Percentiles rank a stretch among this genome's conserved stretches.
phyloP scores from a whole-genome alignment of 2,329 filamentous ascomycete genomes.

The Parastagonospora nodorum region DNA sequence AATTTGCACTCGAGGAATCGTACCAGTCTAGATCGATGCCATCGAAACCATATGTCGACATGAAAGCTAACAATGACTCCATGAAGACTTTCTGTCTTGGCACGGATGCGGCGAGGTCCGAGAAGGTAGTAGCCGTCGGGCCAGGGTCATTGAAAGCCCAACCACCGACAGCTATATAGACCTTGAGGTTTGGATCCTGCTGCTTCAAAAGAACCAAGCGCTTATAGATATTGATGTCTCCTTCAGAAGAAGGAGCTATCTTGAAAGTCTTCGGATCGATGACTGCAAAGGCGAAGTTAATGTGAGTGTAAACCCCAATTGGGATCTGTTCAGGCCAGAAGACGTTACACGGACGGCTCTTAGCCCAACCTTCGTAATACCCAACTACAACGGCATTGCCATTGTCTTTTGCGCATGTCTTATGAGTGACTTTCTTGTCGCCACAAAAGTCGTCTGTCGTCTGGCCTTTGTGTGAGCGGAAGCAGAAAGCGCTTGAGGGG shows the following conservation, averaged over 20 bases:
- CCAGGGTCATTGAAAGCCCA: constrained; percentile 49
- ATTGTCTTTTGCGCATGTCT: constrained; percentile 2
- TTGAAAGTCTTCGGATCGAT: constrained; percentile 12
- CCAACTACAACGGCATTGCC: constrained; percentile 4
- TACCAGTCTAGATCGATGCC: constrained; percentile 55
- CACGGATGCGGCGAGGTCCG: constrained; percentile 26
- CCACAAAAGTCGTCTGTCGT: constrained; percentile 1
- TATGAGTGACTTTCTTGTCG: neutral
- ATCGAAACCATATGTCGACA: constrained; percentile 50
- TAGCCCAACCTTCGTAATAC: constrained; percentile 17
- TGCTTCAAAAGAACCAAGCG: constrained; percentile 35
- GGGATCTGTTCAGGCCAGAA: constrained; percentile 11
- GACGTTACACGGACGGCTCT: neutral
- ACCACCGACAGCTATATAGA: constrained; percentile 48
- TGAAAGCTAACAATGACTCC: constrained; percentile 42
- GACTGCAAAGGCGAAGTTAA: constrained; percentile 15
- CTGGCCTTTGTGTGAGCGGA: no score
- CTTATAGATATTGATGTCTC: neutral
- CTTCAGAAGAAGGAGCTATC: neutral
- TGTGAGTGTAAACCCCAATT: constrained; percentile 3
- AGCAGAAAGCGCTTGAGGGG: no score
- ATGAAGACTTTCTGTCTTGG: constrained; percentile 40
- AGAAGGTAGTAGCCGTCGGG: constrained; percentile 29
- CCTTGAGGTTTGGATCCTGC: constrained; percentile 28
- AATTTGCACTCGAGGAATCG: no score